A percentile compares a stretch with the other conserved stretches of the same genome.
Conservation (phyloP, 371 early-diverging fungal species). For the Batkoa obscura region DNA sequence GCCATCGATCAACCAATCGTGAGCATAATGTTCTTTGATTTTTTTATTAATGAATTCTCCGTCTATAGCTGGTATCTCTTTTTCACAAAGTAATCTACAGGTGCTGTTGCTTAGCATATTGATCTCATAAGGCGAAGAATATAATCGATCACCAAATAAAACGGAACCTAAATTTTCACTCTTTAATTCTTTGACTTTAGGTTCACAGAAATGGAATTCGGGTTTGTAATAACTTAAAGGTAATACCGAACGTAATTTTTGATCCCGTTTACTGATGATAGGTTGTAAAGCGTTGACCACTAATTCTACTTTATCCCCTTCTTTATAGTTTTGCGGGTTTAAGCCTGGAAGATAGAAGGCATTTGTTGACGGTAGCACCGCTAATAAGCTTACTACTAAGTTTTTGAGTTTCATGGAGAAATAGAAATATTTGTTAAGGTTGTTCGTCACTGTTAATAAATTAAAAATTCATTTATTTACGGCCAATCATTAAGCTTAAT, state of each 20-base stretch:
- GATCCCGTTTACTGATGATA: slow-evolving; percentile 21
- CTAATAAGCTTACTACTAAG: too few species aligned
- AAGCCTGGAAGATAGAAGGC: slow-evolving; percentile 88
- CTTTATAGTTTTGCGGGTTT: slow-evolving; percentile 66
- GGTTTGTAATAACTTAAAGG: slow-evolving; percentile 74
- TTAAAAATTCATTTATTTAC: too few species aligned
- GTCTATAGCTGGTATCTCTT: slow-evolving; percentile 38
- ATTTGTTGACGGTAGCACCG: too few species aligned
- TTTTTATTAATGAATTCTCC: slow-evolving; percentile 68
- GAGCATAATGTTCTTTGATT: slow-evolving; percentile 58
- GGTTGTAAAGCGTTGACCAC: slow-evolving; percentile 81
- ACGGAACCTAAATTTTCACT: slow-evolving; percentile 77
- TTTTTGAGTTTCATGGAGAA: too few species aligned
- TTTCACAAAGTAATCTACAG: slow-evolving; percentile 45
- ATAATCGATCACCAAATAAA: slow-evolving; percentile 91
- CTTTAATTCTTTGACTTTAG: slow-evolving; percentile 41
- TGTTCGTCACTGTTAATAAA: too few species aligned
- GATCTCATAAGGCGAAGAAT: slow-evolving; percentile 57
- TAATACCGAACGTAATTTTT: slow-evolving; percentile 46
- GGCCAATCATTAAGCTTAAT: too few species aligned
- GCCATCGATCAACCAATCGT: slow-evolving; percentile 75
- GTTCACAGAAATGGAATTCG: slow-evolving; percentile 69
- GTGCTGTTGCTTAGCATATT: slow-evolving; percentile 27
- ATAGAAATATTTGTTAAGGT: too few species aligned
- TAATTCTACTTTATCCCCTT: slow-evolving; percentile 46